A percentile compares a stretch with the other conserved stretches of the same genome.
These are phyloP conservation scores for Gnaphalium uliginosum DNA, from an alignment of 129 eudicot species.

Conservation along the genomic window DNA sequence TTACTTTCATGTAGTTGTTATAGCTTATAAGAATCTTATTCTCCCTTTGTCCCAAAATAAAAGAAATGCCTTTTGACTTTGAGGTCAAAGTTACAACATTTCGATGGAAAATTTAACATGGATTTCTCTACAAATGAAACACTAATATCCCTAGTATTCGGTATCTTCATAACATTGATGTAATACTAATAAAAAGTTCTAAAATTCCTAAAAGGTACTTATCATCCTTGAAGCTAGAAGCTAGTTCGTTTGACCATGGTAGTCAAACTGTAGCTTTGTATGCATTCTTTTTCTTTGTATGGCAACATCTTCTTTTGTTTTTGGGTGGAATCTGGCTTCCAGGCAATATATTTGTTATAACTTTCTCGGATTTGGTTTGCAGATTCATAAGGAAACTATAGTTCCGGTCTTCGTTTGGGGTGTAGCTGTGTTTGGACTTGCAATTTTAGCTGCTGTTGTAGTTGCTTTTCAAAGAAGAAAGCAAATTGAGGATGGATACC, in stretches of 20 bases:
- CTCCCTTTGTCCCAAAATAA: not conserved
- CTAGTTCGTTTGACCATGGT: slow-evolving; percentile 4
- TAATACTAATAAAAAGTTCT: not conserved
- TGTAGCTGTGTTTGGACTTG: slow-evolving; percentile 33
- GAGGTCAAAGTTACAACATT: slow-evolving; percentile 7
- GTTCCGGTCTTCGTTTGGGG: slow-evolving; percentile 34
- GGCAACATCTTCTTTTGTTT: not conserved
- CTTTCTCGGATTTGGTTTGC: slow-evolving; percentile 25
- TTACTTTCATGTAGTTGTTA: not conserved
- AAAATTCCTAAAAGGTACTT: not conserved
- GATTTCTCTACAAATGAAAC: not conserved
- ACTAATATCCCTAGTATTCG: not conserved
- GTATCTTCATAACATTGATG: not conserved
- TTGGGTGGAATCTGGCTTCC: not conserved
- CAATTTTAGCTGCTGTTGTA: slow-evolving; percentile 33
- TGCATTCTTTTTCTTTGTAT: not conserved
- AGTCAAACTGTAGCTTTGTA: not conserved
- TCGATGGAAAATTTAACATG: not conserved
- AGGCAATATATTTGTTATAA: not conserved
- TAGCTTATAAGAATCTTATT: not conserved
- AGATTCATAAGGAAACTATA: slow-evolving; percentile 23
- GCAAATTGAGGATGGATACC: slow-evolving; percentile 35
- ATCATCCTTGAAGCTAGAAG: not conserved
- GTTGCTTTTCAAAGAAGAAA: slow-evolving; percentile 28
- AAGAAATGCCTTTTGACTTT: not conserved